Percentiles rank a stretch among this genome's conserved stretches.
These are phyloP conservation scores for Cerioporus squamosus DNA, from an alignment of 1,284 basidiomycete genomes.

Conservation along the genomic window DNA sequence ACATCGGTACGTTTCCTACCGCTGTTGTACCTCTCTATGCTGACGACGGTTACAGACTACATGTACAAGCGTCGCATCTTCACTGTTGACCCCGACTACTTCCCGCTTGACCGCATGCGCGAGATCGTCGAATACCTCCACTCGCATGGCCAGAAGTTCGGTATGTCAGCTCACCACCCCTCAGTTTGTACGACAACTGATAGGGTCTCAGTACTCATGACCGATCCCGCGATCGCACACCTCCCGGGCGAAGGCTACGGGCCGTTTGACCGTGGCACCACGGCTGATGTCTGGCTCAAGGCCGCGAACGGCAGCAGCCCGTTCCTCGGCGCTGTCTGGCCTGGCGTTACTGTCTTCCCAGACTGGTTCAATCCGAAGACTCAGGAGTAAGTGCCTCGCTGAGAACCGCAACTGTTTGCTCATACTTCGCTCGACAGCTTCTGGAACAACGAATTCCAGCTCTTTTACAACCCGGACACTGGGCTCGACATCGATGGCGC, in stretches of 20 bases:
- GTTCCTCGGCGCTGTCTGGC: slow-evolving; percentile 74
- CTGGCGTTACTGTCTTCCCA: slow-evolving; percentile 62
- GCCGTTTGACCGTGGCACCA: slow-evolving; percentile 59
- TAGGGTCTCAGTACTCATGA: slow-evolving; percentile 61
- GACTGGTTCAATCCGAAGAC: slow-evolving; percentile 68
- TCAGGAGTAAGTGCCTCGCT: slow-evolving; percentile 32
- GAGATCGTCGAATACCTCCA: slow-evolving; percentile 70
- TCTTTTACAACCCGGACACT: slow-evolving; percentile 51
- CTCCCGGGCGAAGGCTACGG: slow-evolving; percentile 53
- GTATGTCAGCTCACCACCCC: slow-evolving; percentile 39
- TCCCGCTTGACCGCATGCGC: slow-evolving; percentile 63
- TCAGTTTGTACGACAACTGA: neutral
- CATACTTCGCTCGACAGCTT: too few relatives aligned
- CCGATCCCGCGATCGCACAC: slow-evolving; percentile 72
- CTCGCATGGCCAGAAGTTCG: slow-evolving; percentile 57
- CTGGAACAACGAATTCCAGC: slow-evolving; percentile 18
- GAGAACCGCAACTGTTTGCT: too few relatives aligned
- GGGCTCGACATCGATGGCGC: slow-evolving; percentile 54
- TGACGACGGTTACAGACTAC: slow-evolving; percentile 52
- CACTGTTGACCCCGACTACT: slow-evolving; percentile 71
- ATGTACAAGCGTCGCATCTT: slow-evolving; percentile 73
- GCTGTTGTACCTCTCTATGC: neutral
- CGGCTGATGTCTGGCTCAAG: slow-evolving; percentile 61
- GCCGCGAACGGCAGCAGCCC: slow-evolving; percentile 64
- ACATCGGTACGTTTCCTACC: slow-evolving; percentile 53